Evolutionary conservation across 2,329 filamentous ascomycete genomes (phyloP), one percentile per base, ranked within the genome.

Genomic region (Colletotrichum sp.): DNA sequence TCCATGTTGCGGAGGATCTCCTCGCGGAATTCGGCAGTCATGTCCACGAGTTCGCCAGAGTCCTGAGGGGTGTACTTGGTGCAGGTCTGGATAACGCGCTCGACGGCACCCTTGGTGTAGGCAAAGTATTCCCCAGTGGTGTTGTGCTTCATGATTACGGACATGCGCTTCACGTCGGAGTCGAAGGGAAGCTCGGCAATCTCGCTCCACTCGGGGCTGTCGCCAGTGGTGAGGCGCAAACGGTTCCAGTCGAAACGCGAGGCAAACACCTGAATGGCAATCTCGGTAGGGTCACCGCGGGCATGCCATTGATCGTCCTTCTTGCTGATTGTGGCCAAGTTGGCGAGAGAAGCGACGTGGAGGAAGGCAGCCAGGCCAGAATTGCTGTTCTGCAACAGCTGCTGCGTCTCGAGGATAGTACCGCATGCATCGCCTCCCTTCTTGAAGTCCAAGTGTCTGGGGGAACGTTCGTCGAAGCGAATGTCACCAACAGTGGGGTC

Each of bases 201-300:
- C 76, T 91, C 87, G 26, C 83, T 84, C 89, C 89, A 91, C 48
- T 84, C 76, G 0, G 87, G 83, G 9, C 81, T 82, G 2, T 87
- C 83, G 0, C 48, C 65, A 1, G 56, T 56, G 7, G 85, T 87
- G 78, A 88, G 88, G 28, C 84, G 83, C 16, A 86, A 82, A 24
- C 89, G 86, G 66, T 90, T 89, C 86, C 89, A 90, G 43, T 89
- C 85, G 79, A 94, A 94, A 7, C 92, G 90, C 62, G 87, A 89
- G 16, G 91, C 90, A 75, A 94, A 92, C 2, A 94, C 92, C 77
- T 93, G 91, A 28, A 94, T 91, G 5, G 92, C 92, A 72, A 93
- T 92, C 77, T 94, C 92, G 1, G 92, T 94, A 1, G 90, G 90
- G 79, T 92, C 90, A 36, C 90, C 91, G 55, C 89, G 87, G 56